Evolutionary conservation across 495 filamentous ascomycete genomes (phyloP).

Genomic region (Stereocaulon alpinum): DNA sequence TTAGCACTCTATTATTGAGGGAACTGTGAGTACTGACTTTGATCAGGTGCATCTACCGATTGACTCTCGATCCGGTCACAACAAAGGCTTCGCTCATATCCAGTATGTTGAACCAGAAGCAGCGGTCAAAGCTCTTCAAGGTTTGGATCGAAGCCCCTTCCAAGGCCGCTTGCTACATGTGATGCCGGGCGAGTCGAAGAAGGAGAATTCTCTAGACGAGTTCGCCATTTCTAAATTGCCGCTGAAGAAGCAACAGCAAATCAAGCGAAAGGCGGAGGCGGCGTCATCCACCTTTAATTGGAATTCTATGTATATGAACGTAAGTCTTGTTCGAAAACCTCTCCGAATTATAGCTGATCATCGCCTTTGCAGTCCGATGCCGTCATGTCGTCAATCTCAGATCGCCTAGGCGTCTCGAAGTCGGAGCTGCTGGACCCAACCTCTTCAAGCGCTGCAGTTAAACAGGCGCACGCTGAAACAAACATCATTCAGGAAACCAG

Average conservation of each 20-base stretch:
- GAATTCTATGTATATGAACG: constrained; percentile 97
- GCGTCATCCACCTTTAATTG: constrained; percentile 76
- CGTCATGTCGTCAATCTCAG: constrained; percentile 81
- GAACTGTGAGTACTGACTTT: constrained; percentile 30
- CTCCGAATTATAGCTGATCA: constrained; percentile 21
- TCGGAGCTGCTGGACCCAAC: constrained; percentile 87
- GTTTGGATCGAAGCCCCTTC: constrained; percentile 70
- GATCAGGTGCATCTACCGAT: constrained; percentile 71
- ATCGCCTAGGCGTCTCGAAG: constrained; percentile 79
- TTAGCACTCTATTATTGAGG: constrained; percentile 24
- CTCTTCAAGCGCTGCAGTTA: constrained; percentile 83
- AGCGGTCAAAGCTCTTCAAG: constrained; percentile 65
- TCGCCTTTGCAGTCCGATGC: constrained; percentile 56
- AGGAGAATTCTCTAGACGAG: constrained; percentile 73
- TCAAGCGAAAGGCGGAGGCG: constrained; percentile 71
- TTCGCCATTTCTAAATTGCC: constrained; percentile 79
- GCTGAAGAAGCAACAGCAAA: constrained; percentile 83
- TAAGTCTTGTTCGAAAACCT: constrained; percentile 32
- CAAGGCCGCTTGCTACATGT: constrained; percentile 89
- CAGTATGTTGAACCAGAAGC: constrained; percentile 58
- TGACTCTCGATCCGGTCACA: constrained; percentile 49
- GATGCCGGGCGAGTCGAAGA: constrained; percentile 68
- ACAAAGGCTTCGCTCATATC: constrained; percentile 85
- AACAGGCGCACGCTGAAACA: constrained; percentile 94
- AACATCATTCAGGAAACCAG: constrained; percentile 95